Percentiles rank a stretch among this genome's conserved stretches.
These are phyloP conservation scores for Cynanchum wilfordii DNA, from an alignment of 257 asterid genomes.

Conservation along the genomic window DNA sequence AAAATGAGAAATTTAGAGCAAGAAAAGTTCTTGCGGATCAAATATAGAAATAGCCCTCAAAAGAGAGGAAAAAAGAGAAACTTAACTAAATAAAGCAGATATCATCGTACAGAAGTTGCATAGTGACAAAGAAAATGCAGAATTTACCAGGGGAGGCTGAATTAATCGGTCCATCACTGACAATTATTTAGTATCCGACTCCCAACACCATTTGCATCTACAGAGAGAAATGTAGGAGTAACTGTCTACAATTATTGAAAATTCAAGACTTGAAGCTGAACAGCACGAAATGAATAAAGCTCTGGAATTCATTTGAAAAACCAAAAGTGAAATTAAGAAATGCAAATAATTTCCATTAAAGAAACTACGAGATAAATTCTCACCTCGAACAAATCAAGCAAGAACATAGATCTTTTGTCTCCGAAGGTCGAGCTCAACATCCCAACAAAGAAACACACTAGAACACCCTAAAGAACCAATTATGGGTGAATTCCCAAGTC, in stretches of 20 bases:
- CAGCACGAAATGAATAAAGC: neutral
- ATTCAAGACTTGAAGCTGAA: neutral
- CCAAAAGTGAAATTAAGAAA: neutral
- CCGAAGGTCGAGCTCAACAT: slow-evolving; percentile 5
- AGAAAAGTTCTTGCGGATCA: neutral
- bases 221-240: slow-evolving; percentile 6
- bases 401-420: slow-evolving; percentile 2
- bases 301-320: neutral
- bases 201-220: slow-evolving; percentile 15
- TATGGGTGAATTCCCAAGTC: slow-evolving; percentile 10
- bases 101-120: neutral
- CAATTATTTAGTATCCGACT: slow-evolving; percentile 17
- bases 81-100: neutral
- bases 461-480: neutral
- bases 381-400: slow-evolving; percentile 9
- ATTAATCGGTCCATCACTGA: slow-evolving; percentile 48
- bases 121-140: neutral
- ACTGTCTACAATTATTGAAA: neutral
- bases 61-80: neutral
- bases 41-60: neutral
- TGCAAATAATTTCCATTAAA: neutral
- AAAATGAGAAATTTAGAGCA: too few species aligned
- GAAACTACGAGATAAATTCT: neutral
- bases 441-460: neutral
- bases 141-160: slow-evolving; percentile 65